Conservation (phyloP, 371 early-diverging fungal genomes). For the Apophysomyces sp. region DNA sequence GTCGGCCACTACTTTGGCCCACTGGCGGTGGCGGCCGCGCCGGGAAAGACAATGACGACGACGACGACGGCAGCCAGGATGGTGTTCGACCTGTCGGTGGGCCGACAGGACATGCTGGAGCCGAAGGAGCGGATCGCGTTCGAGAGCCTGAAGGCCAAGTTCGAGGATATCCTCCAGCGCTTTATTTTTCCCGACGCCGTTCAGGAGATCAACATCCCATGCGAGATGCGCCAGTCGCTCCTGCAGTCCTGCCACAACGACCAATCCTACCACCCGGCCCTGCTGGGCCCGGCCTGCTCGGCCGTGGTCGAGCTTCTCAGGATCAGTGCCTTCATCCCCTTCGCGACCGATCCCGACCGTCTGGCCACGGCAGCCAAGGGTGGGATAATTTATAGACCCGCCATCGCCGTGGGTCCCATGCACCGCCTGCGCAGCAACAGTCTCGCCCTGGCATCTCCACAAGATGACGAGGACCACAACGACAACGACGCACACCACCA, state of each 20-base stretch:
- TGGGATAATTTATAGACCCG: neutral
- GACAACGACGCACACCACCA: neutral
- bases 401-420: neutral
- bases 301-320: constrained; percentile 37
- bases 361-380: neutral
- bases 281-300: constrained; percentile 29
- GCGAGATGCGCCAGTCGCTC: constrained; percentile 30
- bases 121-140: constrained; percentile 22
- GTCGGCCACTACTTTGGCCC: constrained; percentile 18
- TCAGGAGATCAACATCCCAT: constrained; percentile 44
- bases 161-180: constrained; percentile 25
- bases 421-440: neutral
- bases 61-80: too few species aligned
- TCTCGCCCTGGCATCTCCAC: neutral
- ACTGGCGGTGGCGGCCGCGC: too few species aligned
- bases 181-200: constrained; percentile 33
- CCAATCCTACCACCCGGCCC: constrained; percentile 31
- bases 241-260: constrained; percentile 23
- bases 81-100: neutral
- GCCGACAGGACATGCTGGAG: constrained; percentile 8
- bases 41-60: too few species aligned
- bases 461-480: neutral
- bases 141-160: constrained; percentile 23
- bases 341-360: constrained; percentile 31
- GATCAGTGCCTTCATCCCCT: constrained; percentile 41